Percentiles rank a stretch among this genome's conserved stretches.
Conservation (phyloP, 169 alveolate genomes). For the Plasmodium reichenowi region DNA sequence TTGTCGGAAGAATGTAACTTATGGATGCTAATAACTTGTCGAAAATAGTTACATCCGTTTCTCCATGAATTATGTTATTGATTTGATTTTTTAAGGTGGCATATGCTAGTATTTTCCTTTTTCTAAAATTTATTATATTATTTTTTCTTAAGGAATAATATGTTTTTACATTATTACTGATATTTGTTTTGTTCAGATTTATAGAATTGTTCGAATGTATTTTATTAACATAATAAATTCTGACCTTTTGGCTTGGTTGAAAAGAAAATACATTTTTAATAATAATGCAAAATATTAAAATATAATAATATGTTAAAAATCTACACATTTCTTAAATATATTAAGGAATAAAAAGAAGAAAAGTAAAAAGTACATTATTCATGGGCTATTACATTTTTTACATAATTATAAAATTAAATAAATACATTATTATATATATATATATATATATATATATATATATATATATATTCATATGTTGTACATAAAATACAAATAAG, state of each 20-base stretch:
- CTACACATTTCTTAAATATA: constrained; percentile 29
- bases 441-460: not conserved
- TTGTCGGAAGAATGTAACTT: constrained; percentile 48
- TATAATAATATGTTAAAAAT: not conserved
- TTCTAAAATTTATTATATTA: constrained; percentile 5
- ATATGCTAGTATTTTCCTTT: constrained; percentile 4
- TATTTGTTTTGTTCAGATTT: not conserved
- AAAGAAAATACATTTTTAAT: constrained; percentile 15
- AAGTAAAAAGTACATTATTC: not conserved
- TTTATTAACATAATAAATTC: constrained; percentile 10
- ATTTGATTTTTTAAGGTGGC: constrained; percentile 23
- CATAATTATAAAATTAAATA: too few relatives aligned
- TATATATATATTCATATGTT: not conserved
- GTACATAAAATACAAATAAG: not conserved
- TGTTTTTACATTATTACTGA: constrained; percentile 1
- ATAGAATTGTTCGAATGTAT: not conserved
- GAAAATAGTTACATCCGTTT: constrained; percentile 36
- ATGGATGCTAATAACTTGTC: constrained; percentile 59
- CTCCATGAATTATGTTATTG: constrained; percentile 60
- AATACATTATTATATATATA: not conserved
- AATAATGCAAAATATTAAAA: constrained; percentile 7
- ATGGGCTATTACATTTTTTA: constrained; percentile 2
- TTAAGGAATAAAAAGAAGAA: not conserved
- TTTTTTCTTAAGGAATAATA: constrained; percentile 19
- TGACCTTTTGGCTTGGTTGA: not conserved